Conservation (phyloP, 345 rosid genomes). For the Gossypioides kirkii region DNA sequence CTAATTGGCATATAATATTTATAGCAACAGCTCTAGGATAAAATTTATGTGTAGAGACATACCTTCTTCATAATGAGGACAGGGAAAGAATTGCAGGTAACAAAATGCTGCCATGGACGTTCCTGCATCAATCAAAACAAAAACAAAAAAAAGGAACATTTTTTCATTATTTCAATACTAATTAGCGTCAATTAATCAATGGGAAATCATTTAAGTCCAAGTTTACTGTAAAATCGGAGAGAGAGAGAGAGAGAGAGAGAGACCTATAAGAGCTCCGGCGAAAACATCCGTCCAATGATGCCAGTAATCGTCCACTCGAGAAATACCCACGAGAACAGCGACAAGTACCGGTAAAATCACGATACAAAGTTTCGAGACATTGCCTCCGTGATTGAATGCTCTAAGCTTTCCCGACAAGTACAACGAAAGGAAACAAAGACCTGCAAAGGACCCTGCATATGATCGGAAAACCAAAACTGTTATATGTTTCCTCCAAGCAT, state of each 20-base stretch:
- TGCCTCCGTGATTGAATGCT: conserved; percentile 51
- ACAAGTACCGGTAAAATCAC: conserved; percentile 45
- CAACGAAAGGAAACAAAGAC: conserved; percentile 52
- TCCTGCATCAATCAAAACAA: conserved; percentile 28
- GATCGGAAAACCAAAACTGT: neutral
- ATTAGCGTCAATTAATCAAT: neutral
- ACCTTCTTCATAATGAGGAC: conserved; percentile 43
- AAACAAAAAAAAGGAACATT: neutral
- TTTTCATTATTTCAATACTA: neutral
- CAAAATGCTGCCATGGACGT: conserved; percentile 38
- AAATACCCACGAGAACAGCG: conserved; percentile 43
- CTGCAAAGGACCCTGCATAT: conserved; percentile 69
- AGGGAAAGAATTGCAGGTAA: conserved; percentile 55
- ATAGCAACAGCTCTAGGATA: neutral
- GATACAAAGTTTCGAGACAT: conserved; percentile 49
- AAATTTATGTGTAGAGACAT: neutral
- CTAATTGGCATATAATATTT: neutral
- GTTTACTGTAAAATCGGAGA: neutral
- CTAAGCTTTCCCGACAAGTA: conserved; percentile 60
- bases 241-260: neutral
- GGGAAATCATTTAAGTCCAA: neutral
- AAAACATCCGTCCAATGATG: conserved; percentile 78
- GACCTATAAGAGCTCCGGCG: conserved; percentile 56
- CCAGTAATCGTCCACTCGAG: conserved; percentile 68
- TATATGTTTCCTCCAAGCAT: neutral